These are phyloP conservation scores for Desmodesmus armatus DNA, from an alignment of 139 green algal species.

Conservation along the genomic window DNA sequence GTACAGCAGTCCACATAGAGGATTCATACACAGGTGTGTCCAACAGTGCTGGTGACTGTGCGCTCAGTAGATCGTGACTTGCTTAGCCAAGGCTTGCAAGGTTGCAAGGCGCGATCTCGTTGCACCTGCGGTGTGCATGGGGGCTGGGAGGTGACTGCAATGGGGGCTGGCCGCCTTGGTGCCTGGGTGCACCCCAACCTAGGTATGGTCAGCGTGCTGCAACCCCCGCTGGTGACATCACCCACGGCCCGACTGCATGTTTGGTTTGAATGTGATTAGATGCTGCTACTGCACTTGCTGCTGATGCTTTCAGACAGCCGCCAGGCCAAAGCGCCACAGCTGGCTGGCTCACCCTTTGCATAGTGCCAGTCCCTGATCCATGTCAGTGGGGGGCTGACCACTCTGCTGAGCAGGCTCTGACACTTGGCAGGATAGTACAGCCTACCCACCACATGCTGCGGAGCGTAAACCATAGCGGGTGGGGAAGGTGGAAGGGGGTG, in stretches of 20 bases:
- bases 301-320: background rate
- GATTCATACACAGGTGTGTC: background rate
- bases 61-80: background rate
- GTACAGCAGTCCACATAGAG: background rate
- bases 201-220: background rate
- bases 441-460: conserved; percentile 34
- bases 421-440: conserved; percentile 37
- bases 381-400: background rate
- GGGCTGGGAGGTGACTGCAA: no score
- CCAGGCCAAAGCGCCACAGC: background rate
- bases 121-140: background rate
- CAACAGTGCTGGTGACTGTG: no score
- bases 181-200: background rate
- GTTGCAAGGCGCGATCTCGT: background rate
- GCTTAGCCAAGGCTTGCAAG: background rate
- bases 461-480: background rate
- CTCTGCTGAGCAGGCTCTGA: background rate
- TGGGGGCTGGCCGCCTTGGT: background rate
- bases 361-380: conserved; percentile 32
- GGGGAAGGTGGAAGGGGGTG: background rate
- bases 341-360: conserved; percentile 13
- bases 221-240: background rate
- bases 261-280: background rate
- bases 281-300: background rate
- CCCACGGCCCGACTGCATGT: background rate